Evolutionary conservation across 495 filamentous ascomycete genomes (phyloP).

Genomic region (Apodospora peruviana): DNA sequence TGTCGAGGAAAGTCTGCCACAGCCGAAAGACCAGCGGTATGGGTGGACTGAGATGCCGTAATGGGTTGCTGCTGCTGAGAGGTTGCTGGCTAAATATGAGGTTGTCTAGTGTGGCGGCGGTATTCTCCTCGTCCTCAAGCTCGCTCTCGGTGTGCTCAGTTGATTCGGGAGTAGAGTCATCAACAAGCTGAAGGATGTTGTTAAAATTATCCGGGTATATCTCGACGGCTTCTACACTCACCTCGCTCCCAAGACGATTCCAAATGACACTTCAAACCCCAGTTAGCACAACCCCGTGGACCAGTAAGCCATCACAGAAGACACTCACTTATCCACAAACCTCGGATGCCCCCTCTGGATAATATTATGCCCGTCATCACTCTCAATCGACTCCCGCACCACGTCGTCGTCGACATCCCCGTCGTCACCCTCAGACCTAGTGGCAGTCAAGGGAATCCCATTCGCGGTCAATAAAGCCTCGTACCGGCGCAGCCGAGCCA

Average conservation of each 20-base stretch:
- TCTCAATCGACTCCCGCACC: neutral
- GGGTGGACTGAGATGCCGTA: neutral
- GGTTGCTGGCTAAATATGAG: too few species aligned
- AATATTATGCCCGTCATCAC: neutral
- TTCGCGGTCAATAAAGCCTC: neutral
- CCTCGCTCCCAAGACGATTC: neutral
- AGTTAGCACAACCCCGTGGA: too few species aligned
- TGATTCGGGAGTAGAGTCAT: too few species aligned
- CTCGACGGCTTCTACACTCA: too few species aligned
- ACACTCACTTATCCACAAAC: neutral
- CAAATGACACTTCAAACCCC: neutral
- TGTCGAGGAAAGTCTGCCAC: constrained; percentile 1
- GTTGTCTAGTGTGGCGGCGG: too few species aligned
- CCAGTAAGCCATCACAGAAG: too few species aligned
- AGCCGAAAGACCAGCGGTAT: neutral
- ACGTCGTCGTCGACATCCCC: neutral
- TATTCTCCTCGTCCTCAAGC: too few species aligned
- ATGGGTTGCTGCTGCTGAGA: too few species aligned
- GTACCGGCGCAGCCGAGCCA: neutral
- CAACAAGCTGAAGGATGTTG: too few species aligned
- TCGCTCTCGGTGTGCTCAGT: too few species aligned
- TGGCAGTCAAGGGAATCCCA: neutral
- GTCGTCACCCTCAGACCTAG: neutral
- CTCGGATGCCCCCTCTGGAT: neutral
- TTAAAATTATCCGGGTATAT: too few species aligned